Percentiles rank a stretch among this genome's conserved stretches.
These are phyloP conservation scores for Claviceps sp. DNA, from an alignment of 2,329 filamentous ascomycete genomes.

Conservation along the genomic window DNA sequence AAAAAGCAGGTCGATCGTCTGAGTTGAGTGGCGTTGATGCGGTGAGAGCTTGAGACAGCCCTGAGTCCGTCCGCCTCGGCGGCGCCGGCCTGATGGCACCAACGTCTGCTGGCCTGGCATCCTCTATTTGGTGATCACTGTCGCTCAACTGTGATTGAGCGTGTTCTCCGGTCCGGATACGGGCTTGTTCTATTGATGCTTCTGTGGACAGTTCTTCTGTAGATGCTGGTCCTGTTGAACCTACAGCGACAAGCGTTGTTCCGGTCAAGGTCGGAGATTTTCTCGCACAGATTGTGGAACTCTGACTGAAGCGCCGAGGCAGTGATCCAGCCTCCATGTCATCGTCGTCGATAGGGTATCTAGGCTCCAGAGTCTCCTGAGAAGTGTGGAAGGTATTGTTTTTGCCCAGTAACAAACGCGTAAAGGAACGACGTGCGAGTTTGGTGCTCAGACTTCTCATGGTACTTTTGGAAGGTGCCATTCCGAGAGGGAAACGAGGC, in stretches of 20 bases:
- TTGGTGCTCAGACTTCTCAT: background rate
- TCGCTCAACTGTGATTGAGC: background rate
- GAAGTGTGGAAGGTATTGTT: background rate
- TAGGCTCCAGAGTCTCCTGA: background rate
- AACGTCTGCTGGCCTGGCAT: background rate
- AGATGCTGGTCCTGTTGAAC: background rate
- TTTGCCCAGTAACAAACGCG: background rate
- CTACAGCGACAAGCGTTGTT: background rate
- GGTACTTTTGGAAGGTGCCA: background rate
- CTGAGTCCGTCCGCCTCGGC: background rate
- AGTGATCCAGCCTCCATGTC: background rate
- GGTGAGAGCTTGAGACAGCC: constrained; percentile 2
- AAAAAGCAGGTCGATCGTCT: background rate
- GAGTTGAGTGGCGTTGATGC: background rate
- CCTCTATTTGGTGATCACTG: background rate
- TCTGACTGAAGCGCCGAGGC: background rate
- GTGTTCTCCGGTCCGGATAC: background rate
- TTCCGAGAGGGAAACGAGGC: background rate
- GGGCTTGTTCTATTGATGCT: background rate
- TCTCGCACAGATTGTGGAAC: background rate
- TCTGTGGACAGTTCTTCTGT: background rate
- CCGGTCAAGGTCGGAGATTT: background rate
- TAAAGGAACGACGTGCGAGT: background rate
- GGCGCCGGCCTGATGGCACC: constrained; percentile 1
- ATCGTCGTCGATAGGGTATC: background rate